phyloP scores from a whole-genome alignment of 2,329 filamentous ascomycete species.

The Chaetothyriales sp. region DNA sequence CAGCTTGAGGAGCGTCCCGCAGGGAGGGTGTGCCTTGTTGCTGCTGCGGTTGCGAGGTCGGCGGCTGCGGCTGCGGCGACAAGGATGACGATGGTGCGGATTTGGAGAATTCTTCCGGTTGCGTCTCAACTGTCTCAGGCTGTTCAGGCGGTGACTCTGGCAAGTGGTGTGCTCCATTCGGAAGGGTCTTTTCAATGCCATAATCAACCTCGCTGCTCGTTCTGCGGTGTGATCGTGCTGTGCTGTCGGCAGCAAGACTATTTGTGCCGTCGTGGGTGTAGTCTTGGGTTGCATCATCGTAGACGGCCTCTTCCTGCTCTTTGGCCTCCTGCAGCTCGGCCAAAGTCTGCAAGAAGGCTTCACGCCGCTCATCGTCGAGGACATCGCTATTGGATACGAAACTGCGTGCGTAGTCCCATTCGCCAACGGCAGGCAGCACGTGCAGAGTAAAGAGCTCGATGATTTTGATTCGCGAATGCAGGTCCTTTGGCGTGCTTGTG shows the following conservation, averaged over 20 bases:
- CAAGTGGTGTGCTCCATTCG: constrained; percentile 21
- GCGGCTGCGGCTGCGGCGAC: constrained; percentile 2
- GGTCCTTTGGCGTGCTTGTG: constrained; percentile 67
- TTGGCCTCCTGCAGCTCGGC: constrained; percentile 74
- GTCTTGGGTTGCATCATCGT: constrained; percentile 8
- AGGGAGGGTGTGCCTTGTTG: constrained; percentile 5
- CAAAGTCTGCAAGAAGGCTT: constrained; percentile 75
- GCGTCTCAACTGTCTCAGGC: background rate
- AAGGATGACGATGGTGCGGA: too few relatives aligned
- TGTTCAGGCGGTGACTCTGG: background rate
- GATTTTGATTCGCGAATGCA: constrained; percentile 74
- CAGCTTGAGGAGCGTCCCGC: constrained; percentile 4
- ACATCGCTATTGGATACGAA: constrained; percentile 79
- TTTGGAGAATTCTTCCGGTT: background rate
- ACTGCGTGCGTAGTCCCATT: constrained; percentile 89
- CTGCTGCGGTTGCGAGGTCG: constrained; percentile 4
- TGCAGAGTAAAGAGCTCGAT: constrained; percentile 92
- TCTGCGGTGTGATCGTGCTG: constrained; percentile 30
- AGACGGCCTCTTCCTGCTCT: constrained; percentile 28
- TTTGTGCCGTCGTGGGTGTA: constrained; percentile 48
- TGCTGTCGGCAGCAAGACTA: constrained; percentile 35
- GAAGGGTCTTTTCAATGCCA: constrained; percentile 44
- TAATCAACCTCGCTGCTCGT: constrained; percentile 54
- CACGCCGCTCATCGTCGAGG: constrained; percentile 78
- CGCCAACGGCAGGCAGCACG: constrained; percentile 78